Evolutionary conservation across 306 rosid species (phyloP).

Genomic region (Dalbergia cochinchinensis): DNA sequence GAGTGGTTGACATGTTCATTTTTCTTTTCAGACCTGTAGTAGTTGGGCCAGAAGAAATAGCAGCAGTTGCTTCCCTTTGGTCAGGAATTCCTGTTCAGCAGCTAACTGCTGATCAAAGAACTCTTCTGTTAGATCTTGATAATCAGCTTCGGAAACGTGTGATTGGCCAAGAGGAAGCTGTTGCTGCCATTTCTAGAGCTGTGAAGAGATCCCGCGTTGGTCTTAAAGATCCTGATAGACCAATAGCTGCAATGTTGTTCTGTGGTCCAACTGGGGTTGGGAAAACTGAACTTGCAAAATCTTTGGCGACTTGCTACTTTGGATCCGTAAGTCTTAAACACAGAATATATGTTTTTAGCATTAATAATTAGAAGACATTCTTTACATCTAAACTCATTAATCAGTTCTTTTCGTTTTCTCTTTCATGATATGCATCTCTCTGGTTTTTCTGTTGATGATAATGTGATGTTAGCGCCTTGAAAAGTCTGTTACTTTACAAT

Average conservation of each 20-base stretch:
- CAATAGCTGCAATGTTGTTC: slow-evolving; percentile 78
- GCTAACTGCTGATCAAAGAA: slow-evolving; percentile 80
- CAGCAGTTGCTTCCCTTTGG: slow-evolving; percentile 83
- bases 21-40: slow-evolving; percentile 59
- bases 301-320: slow-evolving; percentile 78
- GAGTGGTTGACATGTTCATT: slow-evolving; percentile 39
- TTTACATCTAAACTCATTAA: too few relatives aligned
- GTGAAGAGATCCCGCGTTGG: slow-evolving; percentile 83
- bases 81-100: slow-evolving; percentile 85
- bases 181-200: slow-evolving; percentile 76
- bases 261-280: slow-evolving; percentile 96
- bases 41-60: slow-evolving; percentile 76
- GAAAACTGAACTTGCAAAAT: slow-evolving; percentile 83
- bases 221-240: slow-evolving; percentile 82
- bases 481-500: not conserved
- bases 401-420: not conserved
- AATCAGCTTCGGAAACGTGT: slow-evolving; percentile 71
- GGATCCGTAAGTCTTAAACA: slow-evolving; percentile 71
- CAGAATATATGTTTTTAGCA: slow-evolving; percentile 13
- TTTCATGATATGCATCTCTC: not conserved
- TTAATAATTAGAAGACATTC: not conserved
- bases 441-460: not conserved
- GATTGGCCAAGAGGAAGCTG: slow-evolving; percentile 89
- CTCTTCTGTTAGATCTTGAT: slow-evolving; percentile 66
- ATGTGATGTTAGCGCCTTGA: not conserved